A percentile compares a stretch with the other conserved stretches of the same genome.
Evolutionary conservation across 2,329 filamentous ascomycete genomes (phyloP).

Genomic region (Sporothrix brasiliensis): DNA sequence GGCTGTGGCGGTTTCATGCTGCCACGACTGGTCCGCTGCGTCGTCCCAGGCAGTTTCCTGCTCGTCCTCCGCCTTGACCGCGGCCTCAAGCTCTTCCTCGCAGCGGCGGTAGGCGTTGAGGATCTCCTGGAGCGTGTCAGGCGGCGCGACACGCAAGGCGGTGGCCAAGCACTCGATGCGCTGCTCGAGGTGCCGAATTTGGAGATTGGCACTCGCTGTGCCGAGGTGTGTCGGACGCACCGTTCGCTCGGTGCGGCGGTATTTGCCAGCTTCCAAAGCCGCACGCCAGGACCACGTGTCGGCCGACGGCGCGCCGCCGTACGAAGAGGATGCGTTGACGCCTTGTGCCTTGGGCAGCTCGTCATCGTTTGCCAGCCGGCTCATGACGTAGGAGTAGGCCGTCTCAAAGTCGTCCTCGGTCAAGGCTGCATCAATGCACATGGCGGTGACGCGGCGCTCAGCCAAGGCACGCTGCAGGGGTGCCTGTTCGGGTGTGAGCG

Average conservation of each 20-base stretch:
- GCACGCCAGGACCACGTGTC: slow-evolving; percentile 79
- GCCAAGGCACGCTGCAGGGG: slow-evolving; percentile 46
- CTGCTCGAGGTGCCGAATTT: slow-evolving; percentile 75
- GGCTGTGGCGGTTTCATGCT: slow-evolving; percentile 36
- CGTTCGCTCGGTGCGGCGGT: slow-evolving; percentile 60
- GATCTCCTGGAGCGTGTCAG: slow-evolving; percentile 71
- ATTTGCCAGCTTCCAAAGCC: slow-evolving; percentile 75
- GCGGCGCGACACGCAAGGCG: slow-evolving; percentile 72
- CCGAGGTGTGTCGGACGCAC: slow-evolving; percentile 62
- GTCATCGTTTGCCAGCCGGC: slow-evolving; percentile 57
- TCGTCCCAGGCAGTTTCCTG: slow-evolving; percentile 73
- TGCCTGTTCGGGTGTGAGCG: slow-evolving; percentile 39
- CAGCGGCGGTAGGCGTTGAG: slow-evolving; percentile 74
- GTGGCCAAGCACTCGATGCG: slow-evolving; percentile 78
- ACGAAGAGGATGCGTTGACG: slow-evolving; percentile 25
- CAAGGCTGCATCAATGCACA: slow-evolving; percentile 78
- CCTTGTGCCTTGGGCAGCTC: slow-evolving; percentile 31
- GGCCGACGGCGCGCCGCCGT: not conserved
- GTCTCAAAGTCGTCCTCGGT: slow-evolving; percentile 82
- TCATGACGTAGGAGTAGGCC: slow-evolving; percentile 80
- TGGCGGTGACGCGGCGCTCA: slow-evolving; percentile 71
- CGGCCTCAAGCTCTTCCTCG: slow-evolving; percentile 72
- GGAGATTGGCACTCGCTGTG: slow-evolving; percentile 60
- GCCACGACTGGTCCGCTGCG: slow-evolving; percentile 62
- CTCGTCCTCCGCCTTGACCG: slow-evolving; percentile 67